These are phyloP conservation scores for Tephrocybe rancida DNA, from an alignment of 768 basidiomycete species.

Conservation along the genomic window DNA sequence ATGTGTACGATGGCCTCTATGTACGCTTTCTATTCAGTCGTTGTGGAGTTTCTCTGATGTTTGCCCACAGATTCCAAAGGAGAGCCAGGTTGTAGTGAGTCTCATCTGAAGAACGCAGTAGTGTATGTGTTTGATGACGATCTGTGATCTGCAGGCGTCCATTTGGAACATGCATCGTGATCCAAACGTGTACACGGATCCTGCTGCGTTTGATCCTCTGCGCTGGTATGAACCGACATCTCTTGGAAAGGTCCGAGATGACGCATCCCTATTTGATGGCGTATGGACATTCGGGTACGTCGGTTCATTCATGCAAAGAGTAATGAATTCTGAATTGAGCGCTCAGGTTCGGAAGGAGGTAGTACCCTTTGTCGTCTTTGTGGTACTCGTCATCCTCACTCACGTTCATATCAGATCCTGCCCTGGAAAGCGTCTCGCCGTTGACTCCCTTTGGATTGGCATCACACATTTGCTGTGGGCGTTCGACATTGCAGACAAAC, in stretches of 20 bases:
- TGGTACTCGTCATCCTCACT: neutral
- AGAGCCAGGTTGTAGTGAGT: slow-evolving; percentile 3
- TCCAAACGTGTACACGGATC: neutral
- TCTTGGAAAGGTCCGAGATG: slow-evolving; percentile 1
- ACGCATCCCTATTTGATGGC: slow-evolving; percentile 8
- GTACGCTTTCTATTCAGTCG: neutral
- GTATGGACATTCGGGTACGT: slow-evolving; percentile 10
- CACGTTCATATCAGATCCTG: neutral
- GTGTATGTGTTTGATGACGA: neutral
- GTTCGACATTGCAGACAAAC: slow-evolving; percentile 1
- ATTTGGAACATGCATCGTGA: slow-evolving; percentile 11
- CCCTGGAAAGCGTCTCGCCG: slow-evolving; percentile 8
- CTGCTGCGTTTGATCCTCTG: slow-evolving; percentile 6
- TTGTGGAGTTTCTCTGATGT: neutral
- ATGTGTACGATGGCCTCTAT: slow-evolving; percentile 3
- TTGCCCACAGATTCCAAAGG: slow-evolving; percentile 1
- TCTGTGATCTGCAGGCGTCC: neutral
- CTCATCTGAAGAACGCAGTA: neutral
- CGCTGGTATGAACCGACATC: slow-evolving; percentile 9
- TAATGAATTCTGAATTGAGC: neutral
- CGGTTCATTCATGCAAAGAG: neutral
- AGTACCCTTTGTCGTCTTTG: too few relatives aligned
- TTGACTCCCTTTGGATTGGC: slow-evolving; percentile 7
- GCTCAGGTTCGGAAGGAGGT: slow-evolving; percentile 6
- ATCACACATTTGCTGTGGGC: slow-evolving; percentile 5